These are phyloP conservation scores for Dictyostelium purpureum DNA, from an alignment of 78 protist species.

Conservation along the genomic window DNA sequence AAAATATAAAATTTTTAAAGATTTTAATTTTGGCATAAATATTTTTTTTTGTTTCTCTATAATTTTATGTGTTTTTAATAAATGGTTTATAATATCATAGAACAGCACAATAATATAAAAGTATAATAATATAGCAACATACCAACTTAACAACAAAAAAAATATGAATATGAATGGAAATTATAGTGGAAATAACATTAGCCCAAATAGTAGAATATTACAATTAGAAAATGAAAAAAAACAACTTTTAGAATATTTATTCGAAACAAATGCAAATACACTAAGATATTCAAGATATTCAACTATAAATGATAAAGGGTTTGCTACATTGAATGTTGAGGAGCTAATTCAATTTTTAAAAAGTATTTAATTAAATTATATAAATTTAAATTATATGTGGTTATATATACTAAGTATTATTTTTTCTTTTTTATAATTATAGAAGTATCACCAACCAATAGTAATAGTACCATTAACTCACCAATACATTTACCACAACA, in stretches of 20 bases:
- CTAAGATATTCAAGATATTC: not conserved
- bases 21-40: no score
- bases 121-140: no score
- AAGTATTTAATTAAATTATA: not conserved
- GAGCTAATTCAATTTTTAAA: slow-evolving; percentile 23
- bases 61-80: no score
- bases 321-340: slow-evolving; percentile 11
- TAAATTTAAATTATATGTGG: not conserved
- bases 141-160: no score
- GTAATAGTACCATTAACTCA: not conserved
- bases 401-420: not conserved
- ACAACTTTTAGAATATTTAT: slow-evolving; percentile 29
- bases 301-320: not conserved
- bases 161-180: not conserved
- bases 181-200: no score
- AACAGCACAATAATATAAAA: no score
- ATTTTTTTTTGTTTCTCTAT: no score
- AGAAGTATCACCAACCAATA: not conserved
- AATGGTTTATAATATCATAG: no score
- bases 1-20: no score
- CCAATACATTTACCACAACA: not conserved
- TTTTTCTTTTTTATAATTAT: not conserved
- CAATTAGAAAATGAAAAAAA: slow-evolving; percentile 51
- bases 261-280: not conserved
- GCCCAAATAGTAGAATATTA: no score